Evolutionary conservation across 2,329 filamentous ascomycete genomes (phyloP), one percentile per base, ranked within the genome.

Genomic region (Trichoderma cornu-damae): DNA sequence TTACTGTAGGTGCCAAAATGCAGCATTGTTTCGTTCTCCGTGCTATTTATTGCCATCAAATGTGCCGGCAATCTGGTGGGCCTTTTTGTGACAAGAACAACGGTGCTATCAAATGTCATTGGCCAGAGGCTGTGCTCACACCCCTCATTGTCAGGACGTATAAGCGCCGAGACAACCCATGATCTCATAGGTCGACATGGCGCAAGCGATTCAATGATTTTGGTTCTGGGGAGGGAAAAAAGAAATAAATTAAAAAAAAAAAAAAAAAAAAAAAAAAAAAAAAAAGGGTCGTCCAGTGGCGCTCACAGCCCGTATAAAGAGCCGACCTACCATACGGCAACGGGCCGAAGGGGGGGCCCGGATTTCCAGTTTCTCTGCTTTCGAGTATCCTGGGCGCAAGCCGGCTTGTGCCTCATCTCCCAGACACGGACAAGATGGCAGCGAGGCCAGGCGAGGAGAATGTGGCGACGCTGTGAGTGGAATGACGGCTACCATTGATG

Each of bases 391-490:
- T 18, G 11, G 43, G 30, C 47, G 34, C 8, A 16, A 8, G 16
- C 18, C 18, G 28, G 44, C 16, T 47, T n/a, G n/a, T 38, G n/a
- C n/a, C 26, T 9, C 3, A 5, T 18, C 6, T 20, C 51, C 7
- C 30, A 20, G 51, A 28, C n/a, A 53, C 38, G 16, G 46, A 54
- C 48, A 70, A 59, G 11, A 80, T 80, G 78, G 75, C 77, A 47
- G 69, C 72, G 28, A 68, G 71, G 61, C 73, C 72, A 37, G 78
- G 77, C 51, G 78, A 80, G 68, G 78, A 80, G 64, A 75, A 77
- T 59, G 76, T 78, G 54, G 77, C 76, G 44, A 79, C 77, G 26
- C 72, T 80, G 78, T 80, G 65, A 73, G 77, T 72, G 35, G 16
- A n/a, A 49, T 16, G 46, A 43, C 12, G 35, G 35, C 34, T 30